Evolutionary conservation across 176 grass and related monocot genomes (phyloP).

Genomic region (Leersia perrieri): DNA sequence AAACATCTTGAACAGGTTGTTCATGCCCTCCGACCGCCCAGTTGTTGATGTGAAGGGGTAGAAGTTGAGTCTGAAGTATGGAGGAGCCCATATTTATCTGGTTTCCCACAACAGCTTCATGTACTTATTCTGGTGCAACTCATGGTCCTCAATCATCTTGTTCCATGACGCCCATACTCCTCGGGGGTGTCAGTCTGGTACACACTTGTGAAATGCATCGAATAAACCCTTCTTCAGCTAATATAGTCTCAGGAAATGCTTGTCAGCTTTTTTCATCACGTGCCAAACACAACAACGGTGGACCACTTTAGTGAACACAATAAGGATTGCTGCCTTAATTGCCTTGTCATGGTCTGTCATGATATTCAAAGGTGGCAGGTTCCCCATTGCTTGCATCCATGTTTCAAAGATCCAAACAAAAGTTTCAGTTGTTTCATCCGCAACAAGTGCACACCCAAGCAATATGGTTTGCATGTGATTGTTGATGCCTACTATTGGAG

Average conservation of each 20-base stretch:
- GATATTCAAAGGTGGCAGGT: neutral
- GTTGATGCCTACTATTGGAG: neutral
- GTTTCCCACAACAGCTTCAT: neutral
- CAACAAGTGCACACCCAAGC: neutral
- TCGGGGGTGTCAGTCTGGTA: neutral
- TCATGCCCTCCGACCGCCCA: neutral
- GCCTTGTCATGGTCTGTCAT: neutral
- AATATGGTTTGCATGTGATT: neutral
- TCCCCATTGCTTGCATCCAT: neutral
- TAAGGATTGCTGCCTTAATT: neutral
- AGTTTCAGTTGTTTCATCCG: neutral
- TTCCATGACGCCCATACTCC: neutral
- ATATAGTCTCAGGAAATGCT: neutral
- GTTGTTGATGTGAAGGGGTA: neutral
- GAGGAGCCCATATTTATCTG: neutral
- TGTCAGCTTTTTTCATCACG: neutral
- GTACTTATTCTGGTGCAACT: neutral
- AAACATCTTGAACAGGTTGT: neutral
- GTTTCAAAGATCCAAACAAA: neutral
- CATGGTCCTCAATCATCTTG: neutral
- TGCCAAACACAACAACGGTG: neutral
- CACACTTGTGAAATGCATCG: neutral
- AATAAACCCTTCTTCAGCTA: neutral
- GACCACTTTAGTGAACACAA: neutral
- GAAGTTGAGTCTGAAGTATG: neutral